phyloP scores from a whole-genome alignment of 306 rosid species.

The Vicia sativa region DNA sequence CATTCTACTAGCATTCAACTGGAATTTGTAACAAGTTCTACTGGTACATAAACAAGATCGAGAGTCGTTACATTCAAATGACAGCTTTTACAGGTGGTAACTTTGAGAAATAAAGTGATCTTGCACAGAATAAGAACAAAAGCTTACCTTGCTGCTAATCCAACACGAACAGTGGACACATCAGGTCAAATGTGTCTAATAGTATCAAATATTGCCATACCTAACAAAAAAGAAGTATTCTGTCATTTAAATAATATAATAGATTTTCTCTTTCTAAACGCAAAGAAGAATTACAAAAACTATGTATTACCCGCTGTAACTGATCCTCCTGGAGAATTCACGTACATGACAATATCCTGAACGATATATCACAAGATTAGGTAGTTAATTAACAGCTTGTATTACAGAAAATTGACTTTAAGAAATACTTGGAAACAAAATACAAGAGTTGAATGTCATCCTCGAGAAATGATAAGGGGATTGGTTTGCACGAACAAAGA shows the following conservation, averaged over 20 bases:
- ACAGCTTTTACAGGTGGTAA: slow-evolving; percentile 6
- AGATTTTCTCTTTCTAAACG: background rate
- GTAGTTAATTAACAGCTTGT: slow-evolving; percentile 9
- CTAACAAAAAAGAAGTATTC: slow-evolving; percentile 44
- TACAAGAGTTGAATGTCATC: no score
- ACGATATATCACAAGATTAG: slow-evolving; percentile 37
- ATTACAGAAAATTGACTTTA: no score
- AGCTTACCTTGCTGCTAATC: slow-evolving; percentile 95
- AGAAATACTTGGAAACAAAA: no score
- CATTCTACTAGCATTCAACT: slow-evolving; percentile 1
- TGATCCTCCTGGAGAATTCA: slow-evolving; percentile 99
- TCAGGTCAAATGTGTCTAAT: slow-evolving; percentile 95
- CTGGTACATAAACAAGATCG: slow-evolving; percentile 11
- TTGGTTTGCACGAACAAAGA: no score
- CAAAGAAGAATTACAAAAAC: slow-evolving; percentile 29
- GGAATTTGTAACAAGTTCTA: background rate
- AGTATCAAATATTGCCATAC: slow-evolving; percentile 96
- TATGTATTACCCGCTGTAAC: slow-evolving; percentile 87
- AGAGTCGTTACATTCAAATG: background rate
- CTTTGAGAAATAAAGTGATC: slow-evolving; percentile 4
- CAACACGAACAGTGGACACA: slow-evolving; percentile 97
- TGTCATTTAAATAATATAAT: no score
- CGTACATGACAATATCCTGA: slow-evolving; percentile 97
- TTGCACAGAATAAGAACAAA: slow-evolving; percentile 20
- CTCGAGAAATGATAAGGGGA: no score